These are phyloP conservation scores for Paramyrothecium roridum DNA, from an alignment of 2,329 filamentous ascomycete genomes.

Conservation along the genomic window DNA sequence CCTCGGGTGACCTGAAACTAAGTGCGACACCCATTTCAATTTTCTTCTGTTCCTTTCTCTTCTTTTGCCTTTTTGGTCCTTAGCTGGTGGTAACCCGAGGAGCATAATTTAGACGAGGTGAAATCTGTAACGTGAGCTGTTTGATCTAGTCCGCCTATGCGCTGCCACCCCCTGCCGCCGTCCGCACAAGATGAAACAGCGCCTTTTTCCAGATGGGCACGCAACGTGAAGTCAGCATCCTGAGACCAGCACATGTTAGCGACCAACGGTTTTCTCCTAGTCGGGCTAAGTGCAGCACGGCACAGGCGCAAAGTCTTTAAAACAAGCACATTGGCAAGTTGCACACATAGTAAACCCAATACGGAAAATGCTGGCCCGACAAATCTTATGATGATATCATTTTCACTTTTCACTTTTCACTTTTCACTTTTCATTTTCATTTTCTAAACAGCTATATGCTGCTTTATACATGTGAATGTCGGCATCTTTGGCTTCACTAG, in stretches of 20 bases:
- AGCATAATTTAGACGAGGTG: background rate
- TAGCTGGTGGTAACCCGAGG: background rate
- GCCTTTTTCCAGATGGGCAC: background rate
- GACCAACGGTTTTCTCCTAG: too few species aligned
- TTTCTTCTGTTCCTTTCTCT: background rate
- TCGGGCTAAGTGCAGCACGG: too few species aligned
- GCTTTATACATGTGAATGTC: background rate
- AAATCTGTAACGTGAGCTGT: background rate
- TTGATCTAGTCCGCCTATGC: background rate
- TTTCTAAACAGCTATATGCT: background rate
- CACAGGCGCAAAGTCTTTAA: too few species aligned
- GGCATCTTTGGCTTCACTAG: background rate
- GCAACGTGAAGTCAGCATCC: background rate
- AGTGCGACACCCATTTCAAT: background rate
- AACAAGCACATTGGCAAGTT: too few species aligned
- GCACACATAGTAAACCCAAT: too few species aligned
- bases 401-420: background rate
- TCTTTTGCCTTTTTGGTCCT: background rate
- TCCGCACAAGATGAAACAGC: background rate
- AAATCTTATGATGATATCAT: background rate
- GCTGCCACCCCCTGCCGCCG: too few species aligned
- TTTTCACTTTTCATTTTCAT: background rate
- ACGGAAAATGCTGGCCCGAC: background rate
- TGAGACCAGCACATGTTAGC: background rate
- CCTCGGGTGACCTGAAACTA: too few species aligned